phyloP scores from a whole-genome alignment of 352 stramenopile genomes.

The Globisporangium camurandrum region DNA sequence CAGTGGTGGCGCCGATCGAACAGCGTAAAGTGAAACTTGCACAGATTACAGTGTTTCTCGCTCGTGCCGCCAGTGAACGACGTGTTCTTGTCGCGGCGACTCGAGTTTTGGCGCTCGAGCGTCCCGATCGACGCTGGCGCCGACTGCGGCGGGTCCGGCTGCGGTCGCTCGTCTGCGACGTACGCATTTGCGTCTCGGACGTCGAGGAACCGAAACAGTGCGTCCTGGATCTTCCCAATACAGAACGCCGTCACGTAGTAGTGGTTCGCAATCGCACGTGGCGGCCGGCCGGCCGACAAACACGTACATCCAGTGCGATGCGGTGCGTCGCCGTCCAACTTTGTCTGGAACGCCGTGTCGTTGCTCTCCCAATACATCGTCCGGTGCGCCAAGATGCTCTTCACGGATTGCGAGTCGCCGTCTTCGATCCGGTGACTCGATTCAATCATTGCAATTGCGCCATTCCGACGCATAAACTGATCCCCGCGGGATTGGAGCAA shows the following conservation, averaged over 20 bases:
- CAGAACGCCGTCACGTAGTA: slow-evolving; percentile 87
- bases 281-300: slow-evolving; percentile 60
- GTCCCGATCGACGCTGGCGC: slow-evolving; percentile 27
- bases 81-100: slow-evolving; percentile 37
- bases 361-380: slow-evolving; percentile 90
- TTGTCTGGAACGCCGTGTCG: slow-evolving; percentile 64
- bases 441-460: slow-evolving; percentile 81
- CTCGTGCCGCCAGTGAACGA: slow-evolving; percentile 68
- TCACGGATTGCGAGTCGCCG: slow-evolving; percentile 80
- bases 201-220: slow-evolving; percentile 77
- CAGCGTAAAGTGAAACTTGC: slow-evolving; percentile 86
- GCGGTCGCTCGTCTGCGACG: slow-evolving; percentile 61
- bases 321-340: slow-evolving; percentile 68
- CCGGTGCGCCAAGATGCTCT: slow-evolving; percentile 79
- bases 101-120: slow-evolving; percentile 48
- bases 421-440: slow-evolving; percentile 83
- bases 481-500: slow-evolving; percentile 79
- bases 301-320: slow-evolving; percentile 82
- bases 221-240: slow-evolving; percentile 84
- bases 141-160: slow-evolving; percentile 52
- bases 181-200: slow-evolving; percentile 74
- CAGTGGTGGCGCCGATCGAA: slow-evolving; percentile 87
- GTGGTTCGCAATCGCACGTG: slow-evolving; percentile 69
- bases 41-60: slow-evolving; percentile 87
- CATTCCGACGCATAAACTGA: slow-evolving; percentile 81